A percentile compares a stretch with the other conserved stretches of the same genome.
phyloP scores from a whole-genome alignment of 176 grass and related monocot genomes.

The Otatea glauca region DNA sequence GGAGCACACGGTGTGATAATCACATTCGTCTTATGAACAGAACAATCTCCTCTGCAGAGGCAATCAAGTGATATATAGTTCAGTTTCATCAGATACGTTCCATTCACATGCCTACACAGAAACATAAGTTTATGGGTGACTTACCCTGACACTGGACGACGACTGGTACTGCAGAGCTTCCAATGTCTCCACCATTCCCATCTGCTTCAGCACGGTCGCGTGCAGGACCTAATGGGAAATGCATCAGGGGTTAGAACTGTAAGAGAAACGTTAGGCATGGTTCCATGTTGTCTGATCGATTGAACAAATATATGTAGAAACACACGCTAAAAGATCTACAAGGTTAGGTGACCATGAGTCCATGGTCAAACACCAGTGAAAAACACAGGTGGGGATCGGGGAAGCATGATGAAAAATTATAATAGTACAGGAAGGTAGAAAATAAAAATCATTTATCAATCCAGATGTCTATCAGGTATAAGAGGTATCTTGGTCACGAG shows the following conservation, averaged over 20 bases:
- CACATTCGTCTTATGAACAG: constrained; percentile 46
- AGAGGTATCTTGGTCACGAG: background rate
- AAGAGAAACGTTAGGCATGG: background rate
- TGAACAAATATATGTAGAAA: background rate
- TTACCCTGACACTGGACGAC: constrained; percentile 58
- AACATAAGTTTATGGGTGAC: background rate
- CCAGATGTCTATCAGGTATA: background rate
- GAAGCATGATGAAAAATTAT: background rate
- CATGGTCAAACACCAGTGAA: background rate
- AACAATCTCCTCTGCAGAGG: constrained; percentile 60
- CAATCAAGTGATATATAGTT: background rate
- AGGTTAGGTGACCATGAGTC: background rate
- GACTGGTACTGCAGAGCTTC: constrained; percentile 44
- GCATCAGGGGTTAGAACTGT: constrained; percentile 12
- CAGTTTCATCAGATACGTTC: background rate
- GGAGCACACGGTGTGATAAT: background rate
- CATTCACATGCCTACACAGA: background rate
- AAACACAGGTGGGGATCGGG: too few relatives aligned
- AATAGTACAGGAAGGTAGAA: too few relatives aligned
- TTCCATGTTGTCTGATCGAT: background rate
- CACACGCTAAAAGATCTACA: background rate
- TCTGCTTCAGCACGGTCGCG: constrained; percentile 52
- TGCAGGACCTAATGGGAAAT: constrained; percentile 56
- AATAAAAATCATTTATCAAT: background rate
- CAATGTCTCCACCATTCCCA: constrained; percentile 58